Evolutionary conservation across 1,284 basidiomycete species (phyloP), one percentile per base, ranked within the genome.

Genomic region (Neonothopanus nambi): DNA sequence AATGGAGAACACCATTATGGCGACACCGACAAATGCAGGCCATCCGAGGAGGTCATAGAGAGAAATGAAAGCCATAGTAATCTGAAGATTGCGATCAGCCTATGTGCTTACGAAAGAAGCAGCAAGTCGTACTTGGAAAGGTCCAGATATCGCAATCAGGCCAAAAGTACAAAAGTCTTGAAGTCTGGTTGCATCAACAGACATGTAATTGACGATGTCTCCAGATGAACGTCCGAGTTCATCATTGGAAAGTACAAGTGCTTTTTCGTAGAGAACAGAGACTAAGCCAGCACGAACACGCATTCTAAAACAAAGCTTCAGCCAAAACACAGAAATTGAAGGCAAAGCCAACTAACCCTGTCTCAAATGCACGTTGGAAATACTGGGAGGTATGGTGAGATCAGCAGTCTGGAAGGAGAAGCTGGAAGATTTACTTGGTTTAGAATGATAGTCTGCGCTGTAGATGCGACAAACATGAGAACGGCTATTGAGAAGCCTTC

Each of bases 131-230:
- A 80, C 84, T 74, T 89, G 86, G 59, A 86, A 76, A 5, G 87
- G 87, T 3, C 85, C 87, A 2, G 86, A 89, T 53, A 90, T 72
- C 3, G 80, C 74, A 41, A 89, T 87, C 18, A 91, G 68, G 1
- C 82, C 89, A 64, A 92, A 94, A 1, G 90, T 87, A 65, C 89
- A 91, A 36, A 95, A 76, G 65, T 97, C 95, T 62, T 94, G 93
- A 45, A 98, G 75, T 28, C 93, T 79, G 15, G 87, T 89, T 0
- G 93, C 86, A 63, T 93, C 85, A 28, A 96, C 91, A 11, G 86
- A 89, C 89, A 96, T 95, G 24, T 97, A 71, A 66, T 98, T 98
- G 61, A 97, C 93, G 47, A 97, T 94, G 65, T 98, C 94, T 3
- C 95, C 95, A 0, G 91, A 87, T 0, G 90, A 82, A 35, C 90